A percentile compares a stretch with the other conserved stretches of the same genome.
These are phyloP conservation scores for Nicotiana noctiflora DNA, from an alignment of 257 asterid genomes.

Conservation along the genomic window DNA sequence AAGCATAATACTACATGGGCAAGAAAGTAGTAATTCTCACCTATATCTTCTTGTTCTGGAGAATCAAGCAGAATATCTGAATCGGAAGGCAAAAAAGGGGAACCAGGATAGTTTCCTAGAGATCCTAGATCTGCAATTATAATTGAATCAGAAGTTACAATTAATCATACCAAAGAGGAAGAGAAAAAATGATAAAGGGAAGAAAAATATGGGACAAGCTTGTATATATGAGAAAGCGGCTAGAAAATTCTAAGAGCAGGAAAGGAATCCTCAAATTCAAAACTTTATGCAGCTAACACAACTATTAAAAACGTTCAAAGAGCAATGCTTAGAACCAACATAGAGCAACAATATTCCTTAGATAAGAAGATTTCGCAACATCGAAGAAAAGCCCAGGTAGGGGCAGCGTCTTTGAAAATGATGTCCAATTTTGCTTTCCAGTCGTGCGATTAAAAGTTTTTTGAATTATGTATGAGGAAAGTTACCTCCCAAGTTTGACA, in stretches of 20 bases:
- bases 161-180: background rate
- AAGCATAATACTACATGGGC: background rate
- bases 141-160: background rate
- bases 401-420: too few relatives aligned
- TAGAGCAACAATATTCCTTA: background rate
- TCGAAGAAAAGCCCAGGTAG: too few relatives aligned
- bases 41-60: conserved; percentile 83
- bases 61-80: conserved; percentile 91
- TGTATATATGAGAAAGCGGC: background rate
- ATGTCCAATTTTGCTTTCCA: background rate
- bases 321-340: background rate
- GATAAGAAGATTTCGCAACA: too few relatives aligned
- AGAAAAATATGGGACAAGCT: background rate
- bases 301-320: background rate
- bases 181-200: background rate
- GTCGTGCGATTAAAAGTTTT: background rate
- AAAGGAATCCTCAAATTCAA: background rate
- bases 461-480: background rate
- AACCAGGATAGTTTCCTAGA: conserved; percentile 86
- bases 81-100: conserved; percentile 91
- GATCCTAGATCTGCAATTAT: conserved; percentile 75
- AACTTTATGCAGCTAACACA: background rate
- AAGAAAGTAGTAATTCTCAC: conserved; percentile 29
- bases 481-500: conserved; percentile 75
- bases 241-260: background rate